Conservation (phyloP, 305 asterid genomes). For the Vinca major region DNA sequence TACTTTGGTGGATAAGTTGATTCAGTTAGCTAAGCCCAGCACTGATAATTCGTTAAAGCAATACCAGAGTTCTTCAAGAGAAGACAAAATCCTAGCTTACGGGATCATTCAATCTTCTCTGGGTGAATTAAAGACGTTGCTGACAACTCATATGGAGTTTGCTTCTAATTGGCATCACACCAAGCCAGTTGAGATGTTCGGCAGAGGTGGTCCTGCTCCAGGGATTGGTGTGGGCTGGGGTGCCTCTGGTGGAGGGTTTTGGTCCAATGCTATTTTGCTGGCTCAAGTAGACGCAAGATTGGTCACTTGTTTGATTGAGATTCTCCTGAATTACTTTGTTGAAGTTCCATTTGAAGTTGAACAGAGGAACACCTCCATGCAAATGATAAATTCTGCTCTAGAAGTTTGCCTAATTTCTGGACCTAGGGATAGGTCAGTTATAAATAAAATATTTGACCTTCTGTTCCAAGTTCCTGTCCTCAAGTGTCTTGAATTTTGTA, state of each 20-base stretch:
- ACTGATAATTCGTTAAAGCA: conserved; percentile 28
- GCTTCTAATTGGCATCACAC: conserved; percentile 32
- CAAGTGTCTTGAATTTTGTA: conserved; percentile 46
- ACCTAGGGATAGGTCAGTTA: conserved; percentile 39
- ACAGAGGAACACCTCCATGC: conserved; percentile 23
- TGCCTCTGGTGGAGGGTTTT: conserved; percentile 82
- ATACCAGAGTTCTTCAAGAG: conserved; percentile 24
- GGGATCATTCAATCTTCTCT: conserved; percentile 52
- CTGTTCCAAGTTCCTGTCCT: conserved; percentile 56
- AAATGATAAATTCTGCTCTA: conserved; percentile 46
- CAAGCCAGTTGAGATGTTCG: conserved; percentile 48
- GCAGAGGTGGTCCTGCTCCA: conserved; percentile 98
- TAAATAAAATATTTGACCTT: conserved; percentile 49
- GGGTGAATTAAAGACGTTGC: conserved; percentile 35
- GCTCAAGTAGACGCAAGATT: conserved; percentile 66
- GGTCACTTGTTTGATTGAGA: conserved; percentile 45
- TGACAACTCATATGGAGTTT: conserved; percentile 32
- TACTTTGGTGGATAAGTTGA: conserved; percentile 54
- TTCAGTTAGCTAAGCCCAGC: conserved; percentile 47
- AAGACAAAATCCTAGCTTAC: conserved; percentile 52
- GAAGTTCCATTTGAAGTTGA: conserved; percentile 22
- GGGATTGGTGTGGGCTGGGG: conserved; percentile 99
- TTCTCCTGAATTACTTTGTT: conserved; percentile 19
- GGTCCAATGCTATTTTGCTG: conserved; percentile 54
- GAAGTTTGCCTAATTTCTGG: conserved; percentile 50